Evolutionary conservation across 257 asterid genomes (phyloP).

Genomic region (Coffea eugenioides): DNA sequence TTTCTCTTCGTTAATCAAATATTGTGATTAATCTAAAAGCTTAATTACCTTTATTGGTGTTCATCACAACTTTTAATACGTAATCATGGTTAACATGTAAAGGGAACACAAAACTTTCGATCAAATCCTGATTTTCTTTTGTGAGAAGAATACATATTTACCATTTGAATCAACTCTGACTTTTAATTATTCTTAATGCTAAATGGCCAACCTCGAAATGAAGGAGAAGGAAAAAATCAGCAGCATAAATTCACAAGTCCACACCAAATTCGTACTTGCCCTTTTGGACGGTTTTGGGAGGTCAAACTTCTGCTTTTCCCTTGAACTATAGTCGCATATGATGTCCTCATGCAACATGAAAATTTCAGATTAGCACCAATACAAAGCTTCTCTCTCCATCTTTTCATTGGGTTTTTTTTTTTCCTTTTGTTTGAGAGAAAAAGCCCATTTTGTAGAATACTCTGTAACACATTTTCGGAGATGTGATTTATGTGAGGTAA

Average conservation of each 20-base stretch:
- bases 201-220: too few species aligned
- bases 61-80: neutral
- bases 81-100: too few species aligned
- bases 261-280: constrained; percentile 30
- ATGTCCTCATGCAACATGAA: neutral
- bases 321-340: neutral
- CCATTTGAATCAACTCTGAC: neutral
- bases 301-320: constrained; percentile 32
- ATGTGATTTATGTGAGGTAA: too few species aligned
- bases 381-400: neutral
- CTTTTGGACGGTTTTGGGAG: constrained; percentile 35
- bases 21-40: neutral
- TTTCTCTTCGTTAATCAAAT: neutral
- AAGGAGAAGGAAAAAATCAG: too few species aligned
- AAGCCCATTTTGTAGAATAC: too few species aligned
- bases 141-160: neutral
- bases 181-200: too few species aligned
- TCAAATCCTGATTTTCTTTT: neutral
- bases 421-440: neutral
- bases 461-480: too few species aligned
- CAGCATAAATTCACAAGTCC: neutral
- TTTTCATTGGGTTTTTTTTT: neutral
- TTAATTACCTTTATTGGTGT: neutral
- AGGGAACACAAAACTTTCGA: neutral
- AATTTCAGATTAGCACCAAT: too few species aligned